These are phyloP conservation scores for Crithidia thermophila DNA, from an alignment of 208 protist genomes.

Conservation along the genomic window DNA sequence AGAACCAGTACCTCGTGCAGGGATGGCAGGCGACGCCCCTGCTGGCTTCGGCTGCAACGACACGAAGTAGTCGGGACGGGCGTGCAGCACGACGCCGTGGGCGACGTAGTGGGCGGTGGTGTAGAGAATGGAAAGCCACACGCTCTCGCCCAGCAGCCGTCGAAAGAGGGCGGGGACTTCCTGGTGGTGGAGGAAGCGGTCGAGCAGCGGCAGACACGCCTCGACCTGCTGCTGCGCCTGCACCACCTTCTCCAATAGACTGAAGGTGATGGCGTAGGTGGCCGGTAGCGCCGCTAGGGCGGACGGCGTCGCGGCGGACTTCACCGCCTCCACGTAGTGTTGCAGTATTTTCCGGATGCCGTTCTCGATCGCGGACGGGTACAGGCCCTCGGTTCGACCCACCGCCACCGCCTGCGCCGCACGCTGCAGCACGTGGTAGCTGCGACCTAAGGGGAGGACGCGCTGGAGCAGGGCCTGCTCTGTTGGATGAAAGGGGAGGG, in stretches of 20 bases:
- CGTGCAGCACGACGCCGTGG: constrained; percentile 86
- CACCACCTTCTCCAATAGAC: constrained; percentile 47
- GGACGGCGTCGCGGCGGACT: constrained; percentile 35
- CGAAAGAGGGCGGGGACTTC: constrained; percentile 70
- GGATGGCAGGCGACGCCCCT: too few relatives aligned
- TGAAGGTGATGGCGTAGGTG: constrained; percentile 57
- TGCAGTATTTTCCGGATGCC: constrained; percentile 46
- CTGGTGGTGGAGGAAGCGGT: constrained; percentile 49
- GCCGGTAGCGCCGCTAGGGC: constrained; percentile 40
- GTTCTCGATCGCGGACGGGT: constrained; percentile 57
- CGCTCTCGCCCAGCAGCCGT: constrained; percentile 58
- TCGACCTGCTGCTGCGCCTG: constrained; percentile 5
- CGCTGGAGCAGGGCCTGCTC: constrained; percentile 56
- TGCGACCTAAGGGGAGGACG: constrained; percentile 57
- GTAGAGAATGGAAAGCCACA: constrained; percentile 80
- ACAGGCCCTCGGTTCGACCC: constrained; percentile 57
- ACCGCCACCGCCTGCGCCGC: constrained; percentile 43
- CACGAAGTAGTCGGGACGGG: constrained; percentile 77
- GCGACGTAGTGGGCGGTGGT: constrained; percentile 85
- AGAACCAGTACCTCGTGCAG: too few relatives aligned
- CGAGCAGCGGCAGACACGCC: constrained; percentile 39
- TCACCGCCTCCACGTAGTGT: constrained; percentile 63
- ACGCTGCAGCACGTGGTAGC: constrained; percentile 43
- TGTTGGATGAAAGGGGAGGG: constrained; percentile 62
- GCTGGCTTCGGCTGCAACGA: constrained; percentile 26